Evolutionary conservation across 768 basidiomycete species (phyloP), one percentile per base, ranked within the genome.

Genomic region (Coprinopsis marcescibilis): DNA sequence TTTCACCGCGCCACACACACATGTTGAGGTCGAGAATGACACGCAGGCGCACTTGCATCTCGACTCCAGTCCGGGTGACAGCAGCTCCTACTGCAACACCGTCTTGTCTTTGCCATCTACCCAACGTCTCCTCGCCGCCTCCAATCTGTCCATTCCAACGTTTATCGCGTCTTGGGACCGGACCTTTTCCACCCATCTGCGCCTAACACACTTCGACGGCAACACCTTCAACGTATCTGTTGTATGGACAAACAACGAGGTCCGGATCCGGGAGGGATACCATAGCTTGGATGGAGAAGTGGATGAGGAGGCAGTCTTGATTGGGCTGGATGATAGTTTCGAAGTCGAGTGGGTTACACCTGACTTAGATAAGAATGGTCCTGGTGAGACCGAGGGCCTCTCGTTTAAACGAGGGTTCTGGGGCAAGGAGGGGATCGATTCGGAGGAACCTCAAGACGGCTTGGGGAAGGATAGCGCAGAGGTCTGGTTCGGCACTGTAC

Each of bases 361-460:
- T 24, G 27, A 19, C 17, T 41, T 8, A 11, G 7, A 17, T 17
- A 10, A 37, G 13, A 57, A 55, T 17, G 57, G 48, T 10, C 54
- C 46, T 8, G 53, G 38, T 7, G 52, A 54, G 2, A 57, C 59
- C n/a, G 64, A 65, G 43, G 70, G 70, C 0, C 52, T 68, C 42
- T 65, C 68, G 20, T 68, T 72, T 40, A 64, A 59, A 45, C 66
- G 68, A 2, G 60, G 61, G 2, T 66, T 73, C 52, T 71, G 67
- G 70, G 70, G 70, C 0, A 67, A 17, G 35, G 35, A 37, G 11
- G 35, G 35, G 35, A 11, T 19, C 7, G 11, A 37, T 37, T 37
- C 35, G 35, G 35, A 37, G 17, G 35, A 11, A 7, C 35, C 35
- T 8, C 11, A 10, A 17, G 35, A 37, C 7, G 35, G 35, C 11